Evolutionary conservation across 805 yeast species (phyloP), one percentile per base, ranked within the genome.

Genomic region (Spathaspora arborariae): DNA sequence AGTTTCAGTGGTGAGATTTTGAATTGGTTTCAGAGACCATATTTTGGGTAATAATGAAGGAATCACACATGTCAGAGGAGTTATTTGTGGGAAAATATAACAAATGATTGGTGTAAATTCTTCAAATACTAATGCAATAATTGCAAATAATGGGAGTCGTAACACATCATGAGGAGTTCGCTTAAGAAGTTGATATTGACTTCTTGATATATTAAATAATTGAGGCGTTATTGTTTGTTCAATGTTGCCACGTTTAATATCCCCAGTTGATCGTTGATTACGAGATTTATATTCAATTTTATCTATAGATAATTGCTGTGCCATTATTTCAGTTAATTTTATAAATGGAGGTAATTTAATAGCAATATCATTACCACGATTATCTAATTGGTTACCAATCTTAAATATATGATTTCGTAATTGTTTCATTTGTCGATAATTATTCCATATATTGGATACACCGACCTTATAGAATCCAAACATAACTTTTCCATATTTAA

Each of bases 381-480:
- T 50, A 41, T 60, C 57, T 34, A 65, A 41, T 9, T 48, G 48
- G 11, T 57, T 53, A 13, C 51, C 26, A 8, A 65, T 21, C 44
- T 58, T 59, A 47, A 46, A 61, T 30, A 54, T 46, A 9, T 54
- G 33, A 3, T 16, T 40, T 18, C 51, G 58, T 35, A 67, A 30
- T 4, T 45, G 33, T 16, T 54, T 55, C 15, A 54, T 45, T 21
- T 49, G 44, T 34, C 54, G 54, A 35, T 60, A 49, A 49, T 80
- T 80, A 1, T 60, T 50, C 80, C 84, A 81, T 0, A 83, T 76
- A 51, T 76, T 78, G 18, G 65, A 60, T 2, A 84, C 68, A 1
- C 92, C 91, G 2, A 65, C 59, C 49, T 76, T 76, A 64, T 84
- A 85, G 58, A 83, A 82, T 5, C 59, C 59, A 36, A 82, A 54